Evolutionary conservation across 1,139 yeast genomes (phyloP), one percentile per base, ranked within the genome.

Genomic region (Diutina sp.): DNA sequence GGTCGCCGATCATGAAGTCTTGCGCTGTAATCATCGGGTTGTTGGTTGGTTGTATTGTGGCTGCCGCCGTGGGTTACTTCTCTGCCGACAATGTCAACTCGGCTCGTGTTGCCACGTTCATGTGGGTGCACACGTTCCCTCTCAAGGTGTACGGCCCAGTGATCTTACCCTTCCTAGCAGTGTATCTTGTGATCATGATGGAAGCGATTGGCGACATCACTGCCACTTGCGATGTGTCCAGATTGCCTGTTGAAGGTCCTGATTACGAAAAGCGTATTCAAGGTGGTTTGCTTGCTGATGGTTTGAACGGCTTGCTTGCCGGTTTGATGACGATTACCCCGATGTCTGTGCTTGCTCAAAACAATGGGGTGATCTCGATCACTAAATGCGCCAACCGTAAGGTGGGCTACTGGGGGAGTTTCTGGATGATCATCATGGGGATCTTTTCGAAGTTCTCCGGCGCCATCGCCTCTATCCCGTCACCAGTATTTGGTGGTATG

Each of bases 311-410:
- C 9, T 35, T 51, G n/a, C 14, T 51, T 51, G 44, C 54, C 7
- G 54, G 54, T 6, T 25, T 51, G 7, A 51, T 51, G 54, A 51
- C 54, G 25, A 38, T 51, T 6, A 51, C 54, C 9, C 54, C 54
- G 16, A 51, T 51, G 54, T 51, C 54, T 4, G 46, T 38, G 30
- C 46, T 51, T 21, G 54, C 54, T 9, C 54, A 51, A 51, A 51
- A 51, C 16, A 51, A 51, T 21, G 54, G 54, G 44, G 54, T 51
- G 11, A 51, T 51, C 14, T 51, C 54, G 9, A 38, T 51, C 16
- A 51, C 54, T 46, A 51, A 51, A 18, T 51, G 54, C 18, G 54
- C 54, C 54, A 51, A 51, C 54, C 54, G 54, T 16, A 32, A 38
- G 44, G 54, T 51, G 14, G 54, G 54, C 12, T 51, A 51, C 45